phyloP scores from a whole-genome alignment of 805 yeast species.

The Candida silvatica region DNA sequence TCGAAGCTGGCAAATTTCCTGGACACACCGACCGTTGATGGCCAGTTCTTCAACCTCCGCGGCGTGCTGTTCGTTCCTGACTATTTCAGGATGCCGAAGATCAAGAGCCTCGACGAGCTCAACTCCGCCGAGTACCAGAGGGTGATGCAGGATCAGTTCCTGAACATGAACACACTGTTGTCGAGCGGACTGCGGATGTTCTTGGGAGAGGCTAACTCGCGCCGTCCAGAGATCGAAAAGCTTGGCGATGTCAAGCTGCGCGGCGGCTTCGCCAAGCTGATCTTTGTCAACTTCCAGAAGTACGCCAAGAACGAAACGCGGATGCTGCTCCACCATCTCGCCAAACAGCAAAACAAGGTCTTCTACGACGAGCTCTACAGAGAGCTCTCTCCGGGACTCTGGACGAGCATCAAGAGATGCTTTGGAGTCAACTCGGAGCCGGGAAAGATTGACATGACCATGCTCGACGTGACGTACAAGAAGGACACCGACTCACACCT shows the following conservation, averaged over 20 bases:
- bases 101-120: constrained; percentile 18
- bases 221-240: constrained; percentile 15
- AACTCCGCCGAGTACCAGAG: constrained; percentile 19
- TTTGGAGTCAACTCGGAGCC: constrained; percentile 5
- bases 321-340: constrained; percentile 13
- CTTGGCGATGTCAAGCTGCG: constrained; percentile 12
- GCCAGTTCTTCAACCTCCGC: constrained; percentile 48
- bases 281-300: constrained; percentile 24
- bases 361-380: constrained; percentile 13
- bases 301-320: constrained; percentile 14
- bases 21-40: constrained; percentile 23
- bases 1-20: constrained; percentile 39
- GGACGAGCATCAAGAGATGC: constrained; percentile 5
- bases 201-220: constrained; percentile 20
- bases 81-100: constrained; percentile 27
- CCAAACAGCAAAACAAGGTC: constrained; percentile 12
- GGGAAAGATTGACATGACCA: constrained; percentile 18
- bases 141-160: constrained; percentile 18
- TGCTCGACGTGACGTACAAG: constrained; percentile 16
- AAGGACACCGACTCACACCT: constrained; percentile 16
- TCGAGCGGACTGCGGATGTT: constrained; percentile 22
- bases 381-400: constrained; percentile 9
- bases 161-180: constrained; percentile 17
- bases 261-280: constrained; percentile 22
- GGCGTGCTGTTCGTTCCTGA: constrained; percentile 68